Evolutionary conservation across 768 basidiomycete genomes (phyloP).

Genomic region (Chalciporus chontae): DNA sequence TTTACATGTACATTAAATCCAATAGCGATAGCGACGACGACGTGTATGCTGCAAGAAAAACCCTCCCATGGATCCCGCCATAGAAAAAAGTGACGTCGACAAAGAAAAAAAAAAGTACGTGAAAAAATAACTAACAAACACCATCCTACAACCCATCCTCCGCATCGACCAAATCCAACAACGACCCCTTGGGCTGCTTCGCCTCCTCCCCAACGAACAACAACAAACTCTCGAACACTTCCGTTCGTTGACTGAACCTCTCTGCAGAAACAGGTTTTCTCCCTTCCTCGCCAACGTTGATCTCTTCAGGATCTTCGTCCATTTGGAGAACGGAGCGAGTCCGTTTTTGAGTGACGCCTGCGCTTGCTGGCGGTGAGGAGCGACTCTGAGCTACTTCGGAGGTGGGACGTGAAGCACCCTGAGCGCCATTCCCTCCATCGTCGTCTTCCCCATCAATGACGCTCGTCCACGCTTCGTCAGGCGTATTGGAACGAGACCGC

Average conservation of each 20-base stretch:
- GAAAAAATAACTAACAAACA: no score
- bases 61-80: not conserved
- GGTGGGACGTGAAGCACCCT: not conserved
- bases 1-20: constrained; percentile 1
- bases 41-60: not conserved
- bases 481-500: constrained; percentile 41
- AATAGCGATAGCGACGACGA: not conserved
- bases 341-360: constrained; percentile 17
- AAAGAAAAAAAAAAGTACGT: not conserved
- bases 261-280: constrained; percentile 37
- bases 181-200: constrained; percentile 63
- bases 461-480: constrained; percentile 43
- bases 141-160: constrained; percentile 24
- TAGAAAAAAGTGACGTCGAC: not conserved
- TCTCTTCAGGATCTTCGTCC: constrained; percentile 31
- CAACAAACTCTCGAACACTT: constrained; percentile 67
- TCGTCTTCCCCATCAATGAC: constrained; percentile 34
- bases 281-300: constrained; percentile 24
- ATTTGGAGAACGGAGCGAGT: constrained; percentile 20
- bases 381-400: constrained; percentile 3
- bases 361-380: not conserved
- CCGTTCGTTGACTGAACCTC: constrained; percentile 60
- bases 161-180: constrained; percentile 59
- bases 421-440: not conserved
- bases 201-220: constrained; percentile 57